Evolutionary conservation across 1,284 basidiomycete genomes (phyloP), one percentile per base, ranked within the genome.

Genomic region (Heterobasidion annosum): DNA sequence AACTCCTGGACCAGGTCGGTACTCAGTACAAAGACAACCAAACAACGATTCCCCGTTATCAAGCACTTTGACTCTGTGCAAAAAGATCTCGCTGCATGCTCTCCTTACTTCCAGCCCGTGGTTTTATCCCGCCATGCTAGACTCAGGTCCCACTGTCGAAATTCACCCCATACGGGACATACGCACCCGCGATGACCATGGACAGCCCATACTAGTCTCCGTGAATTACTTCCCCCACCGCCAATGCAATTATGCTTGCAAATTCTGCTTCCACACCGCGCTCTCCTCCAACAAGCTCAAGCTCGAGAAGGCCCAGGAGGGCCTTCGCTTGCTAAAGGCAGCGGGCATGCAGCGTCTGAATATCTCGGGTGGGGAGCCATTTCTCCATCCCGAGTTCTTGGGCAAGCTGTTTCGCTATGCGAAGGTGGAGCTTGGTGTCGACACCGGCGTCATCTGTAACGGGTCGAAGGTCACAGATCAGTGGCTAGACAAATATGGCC

Each of bases 291-390:
- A 58, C 10, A 68, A 71, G 7, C 64, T 73, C 8, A 64, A 65
- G 0, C 35, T 72, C 6, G 67, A 71, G 2, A 64, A 72, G 9
- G 71, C 68, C 2, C 71, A 72, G 49, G 60, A 59, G 2, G 73
- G 65, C 0, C 67, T 74, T 12, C 64, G 68, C 8, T 53, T 74
- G 45, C 68, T 74, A 2, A 65, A 54, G 0, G 61, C 66, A 2
- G 66, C 66, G 0, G 72, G 73, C 0, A 74, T 75, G 72, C 63
- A 61, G 52, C 74, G 74, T 50, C 60, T 74, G 18, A 73, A 75
- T 53, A 73, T 73, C 54, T 68, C 66, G 44, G 73, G 73, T 1
- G 73, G 73, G 0, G 72, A 75, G 49, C 73, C 73, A 0, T 72
- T 74, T 53, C 66, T 75, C 12, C 61, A 73, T 43, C 62, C 73